A percentile compares a stretch with the other conserved stretches of the same genome.
Evolutionary conservation across 2,329 filamentous ascomycete genomes (phyloP).

Genomic region (Pseudogymnoascus sp.): DNA sequence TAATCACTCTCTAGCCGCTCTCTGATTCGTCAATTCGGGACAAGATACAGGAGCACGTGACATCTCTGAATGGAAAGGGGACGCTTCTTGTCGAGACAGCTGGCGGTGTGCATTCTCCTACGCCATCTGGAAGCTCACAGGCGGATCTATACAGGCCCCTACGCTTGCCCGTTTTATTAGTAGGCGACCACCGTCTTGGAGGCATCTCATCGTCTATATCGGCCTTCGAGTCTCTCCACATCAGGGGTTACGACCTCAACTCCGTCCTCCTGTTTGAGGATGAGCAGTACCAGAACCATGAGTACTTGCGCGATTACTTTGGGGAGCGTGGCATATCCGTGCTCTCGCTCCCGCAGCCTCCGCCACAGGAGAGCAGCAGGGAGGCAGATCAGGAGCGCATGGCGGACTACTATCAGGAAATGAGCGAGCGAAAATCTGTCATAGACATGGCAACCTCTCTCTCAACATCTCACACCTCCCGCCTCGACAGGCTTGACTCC

Average conservation of each 20-base stretch:
- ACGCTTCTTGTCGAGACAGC: conserved; percentile 72
- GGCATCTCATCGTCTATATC: conserved; percentile 76
- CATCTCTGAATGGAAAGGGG: conserved; percentile 34
- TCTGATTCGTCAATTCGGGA: conserved; percentile 44
- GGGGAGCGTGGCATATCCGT: conserved; percentile 48
- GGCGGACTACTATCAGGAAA: conserved; percentile 52
- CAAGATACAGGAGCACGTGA: conserved; percentile 39
- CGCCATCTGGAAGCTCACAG: conserved; percentile 66
- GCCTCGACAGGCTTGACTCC: conserved; percentile 50
- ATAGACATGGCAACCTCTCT: conserved; percentile 43
- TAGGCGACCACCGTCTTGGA: conserved; percentile 68
- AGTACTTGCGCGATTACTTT: conserved; percentile 63
- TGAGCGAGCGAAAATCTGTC: conserved; percentile 34
- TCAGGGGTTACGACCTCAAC: conserved; percentile 73
- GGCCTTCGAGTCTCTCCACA: conserved; percentile 66
- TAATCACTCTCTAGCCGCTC: conserved; percentile 33
- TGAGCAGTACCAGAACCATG: conserved; percentile 56
- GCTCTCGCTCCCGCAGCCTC: conserved; percentile 50
- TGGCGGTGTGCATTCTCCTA: conserved; percentile 72
- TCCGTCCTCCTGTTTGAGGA: conserved; percentile 62
- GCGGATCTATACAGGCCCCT: conserved; percentile 70
- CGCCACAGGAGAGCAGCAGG: conserved; percentile 28
- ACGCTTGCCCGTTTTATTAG: conserved; percentile 62
- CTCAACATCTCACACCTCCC: conserved; percentile 42
- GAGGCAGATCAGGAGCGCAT: conserved; percentile 49